These are phyloP conservation scores for Eimeria zaria DNA, from an alignment of 169 alveolate genomes.

Conservation along the genomic window DNA sequence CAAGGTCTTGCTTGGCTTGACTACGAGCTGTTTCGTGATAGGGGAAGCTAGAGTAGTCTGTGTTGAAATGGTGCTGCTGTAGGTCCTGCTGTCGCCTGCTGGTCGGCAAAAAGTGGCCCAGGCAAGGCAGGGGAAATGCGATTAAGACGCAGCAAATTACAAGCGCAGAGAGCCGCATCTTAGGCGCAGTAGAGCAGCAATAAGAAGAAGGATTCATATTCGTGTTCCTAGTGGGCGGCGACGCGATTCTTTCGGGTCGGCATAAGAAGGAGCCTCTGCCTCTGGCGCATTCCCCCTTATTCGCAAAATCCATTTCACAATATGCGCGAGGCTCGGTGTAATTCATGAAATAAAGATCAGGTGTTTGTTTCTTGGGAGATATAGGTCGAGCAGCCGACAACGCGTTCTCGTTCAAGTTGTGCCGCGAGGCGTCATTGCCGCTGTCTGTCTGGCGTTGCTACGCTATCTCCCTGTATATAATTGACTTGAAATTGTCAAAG, in stretches of 20 bases:
- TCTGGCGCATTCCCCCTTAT: background rate
- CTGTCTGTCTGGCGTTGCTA: slow-evolving; percentile 1
- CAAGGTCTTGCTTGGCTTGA: slow-evolving; percentile 26
- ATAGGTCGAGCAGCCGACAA: slow-evolving; percentile 12
- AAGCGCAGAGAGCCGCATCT: background rate
- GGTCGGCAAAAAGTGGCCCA: slow-evolving; percentile 37
- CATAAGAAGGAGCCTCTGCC: background rate
- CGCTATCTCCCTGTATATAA: background rate
- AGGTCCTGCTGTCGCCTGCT: slow-evolving; percentile 45
- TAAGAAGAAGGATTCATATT: background rate
- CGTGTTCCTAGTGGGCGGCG: background rate
- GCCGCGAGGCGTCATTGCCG: slow-evolving; percentile 57
- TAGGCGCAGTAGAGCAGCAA: background rate
- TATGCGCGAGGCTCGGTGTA: background rate
- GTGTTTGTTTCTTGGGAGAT: background rate
- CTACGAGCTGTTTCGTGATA: background rate
- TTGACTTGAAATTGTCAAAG: background rate
- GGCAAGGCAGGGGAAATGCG: background rate
- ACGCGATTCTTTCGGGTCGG: background rate
- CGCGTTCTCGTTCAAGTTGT: slow-evolving; percentile 25
- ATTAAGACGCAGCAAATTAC: background rate
- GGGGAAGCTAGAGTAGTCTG: background rate
- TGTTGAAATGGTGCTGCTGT: slow-evolving; percentile 10
- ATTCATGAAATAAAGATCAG: background rate
- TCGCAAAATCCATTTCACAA: slow-evolving; percentile 14